These are phyloP conservation scores for Macroventuria anomochaeta DNA, from an alignment of 2,329 filamentous ascomycete genomes.

Conservation along the genomic window DNA sequence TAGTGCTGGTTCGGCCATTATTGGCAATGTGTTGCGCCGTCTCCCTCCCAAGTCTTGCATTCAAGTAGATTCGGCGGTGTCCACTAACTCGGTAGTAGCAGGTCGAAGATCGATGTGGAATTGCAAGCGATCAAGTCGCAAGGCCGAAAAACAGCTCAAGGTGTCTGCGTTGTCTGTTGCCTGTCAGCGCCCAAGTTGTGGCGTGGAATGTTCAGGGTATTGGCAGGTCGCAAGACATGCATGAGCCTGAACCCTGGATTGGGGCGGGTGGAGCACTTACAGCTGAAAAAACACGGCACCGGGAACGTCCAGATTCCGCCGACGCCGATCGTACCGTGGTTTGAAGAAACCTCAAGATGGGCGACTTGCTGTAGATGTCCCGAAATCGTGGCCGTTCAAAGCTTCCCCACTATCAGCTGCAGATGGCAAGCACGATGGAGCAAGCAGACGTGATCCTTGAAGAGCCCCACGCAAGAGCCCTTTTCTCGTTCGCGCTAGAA, in stretches of 20 bases:
- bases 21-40: slow-evolving; percentile 15
- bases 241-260: slow-evolving; percentile 28
- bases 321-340: neutral
- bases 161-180: slow-evolving; percentile 4
- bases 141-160: neutral
- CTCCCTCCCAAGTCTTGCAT: slow-evolving; percentile 4
- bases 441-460: slow-evolving; percentile 19
- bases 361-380: slow-evolving; percentile 4
- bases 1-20: slow-evolving; percentile 38
- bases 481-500: slow-evolving; percentile 25
- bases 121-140: slow-evolving; percentile 3
- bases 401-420: slow-evolving; percentile 13
- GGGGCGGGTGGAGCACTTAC: slow-evolving; percentile 26
- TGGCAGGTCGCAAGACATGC: slow-evolving; percentile 19
- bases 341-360: neutral
- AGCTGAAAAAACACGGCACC: slow-evolving; percentile 13
- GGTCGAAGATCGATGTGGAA: neutral
- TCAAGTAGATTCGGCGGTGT: neutral
- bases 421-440: slow-evolving; percentile 20
- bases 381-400: slow-evolving; percentile 8
- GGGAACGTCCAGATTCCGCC: slow-evolving; percentile 5
- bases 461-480: slow-evolving; percentile 16
- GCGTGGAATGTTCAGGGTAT: slow-evolving; percentile 21
- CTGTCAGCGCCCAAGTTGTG: slow-evolving; percentile 22
- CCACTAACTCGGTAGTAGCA: neutral